A percentile compares a stretch with the other conserved stretches of the same genome.
These are phyloP conservation scores for Aspergillus mulundensis DNA, from an alignment of 495 filamentous ascomycete genomes.

Conservation along the genomic window DNA sequence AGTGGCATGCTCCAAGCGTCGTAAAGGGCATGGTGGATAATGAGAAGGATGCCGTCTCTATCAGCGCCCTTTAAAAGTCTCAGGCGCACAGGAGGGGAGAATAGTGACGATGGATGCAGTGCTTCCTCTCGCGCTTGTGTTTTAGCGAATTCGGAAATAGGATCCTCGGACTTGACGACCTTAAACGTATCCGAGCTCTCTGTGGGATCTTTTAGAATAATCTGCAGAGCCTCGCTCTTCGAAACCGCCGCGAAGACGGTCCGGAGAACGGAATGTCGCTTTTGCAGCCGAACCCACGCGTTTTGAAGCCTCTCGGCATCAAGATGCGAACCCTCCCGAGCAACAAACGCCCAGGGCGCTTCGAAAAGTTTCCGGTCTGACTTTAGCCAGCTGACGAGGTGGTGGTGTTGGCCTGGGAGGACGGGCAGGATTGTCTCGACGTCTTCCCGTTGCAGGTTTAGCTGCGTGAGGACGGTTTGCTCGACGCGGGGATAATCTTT, in stretches of 20 bases:
- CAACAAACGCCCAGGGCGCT: constrained; percentile 55
- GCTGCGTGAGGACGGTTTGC: constrained; percentile 25
- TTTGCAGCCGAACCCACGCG: constrained; percentile 56
- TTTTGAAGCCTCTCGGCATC: constrained; percentile 30
- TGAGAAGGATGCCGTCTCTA: constrained; percentile 24
- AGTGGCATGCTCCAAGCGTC: constrained; percentile 33
- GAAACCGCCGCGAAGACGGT: constrained; percentile 54
- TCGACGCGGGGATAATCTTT: constrained; percentile 26
- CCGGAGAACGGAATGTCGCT: constrained; percentile 54
- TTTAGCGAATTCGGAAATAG: constrained; percentile 15
- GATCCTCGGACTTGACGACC: constrained; percentile 12
- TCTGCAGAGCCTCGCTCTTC: constrained; percentile 28
- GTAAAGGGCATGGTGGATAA: constrained; percentile 33
- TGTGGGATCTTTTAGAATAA: constrained; percentile 27
- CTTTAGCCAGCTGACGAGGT: constrained; percentile 65
- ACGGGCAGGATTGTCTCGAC: constrained; percentile 58
- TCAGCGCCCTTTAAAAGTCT: constrained; percentile 20
- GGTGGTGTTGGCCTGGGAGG: constrained; percentile 68
- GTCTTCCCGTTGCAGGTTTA: constrained; percentile 30
- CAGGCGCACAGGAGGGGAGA: constrained; percentile 24
- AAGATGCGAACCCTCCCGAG: constrained; percentile 26
- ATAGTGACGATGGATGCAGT: constrained; percentile 24
- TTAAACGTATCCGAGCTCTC: constrained; percentile 23
- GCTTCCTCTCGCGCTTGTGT: constrained; percentile 21
- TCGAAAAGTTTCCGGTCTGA: constrained; percentile 58